Evolutionary conservation across 257 asterid genomes (phyloP).

Genomic region (Salvia rosmarinus): DNA sequence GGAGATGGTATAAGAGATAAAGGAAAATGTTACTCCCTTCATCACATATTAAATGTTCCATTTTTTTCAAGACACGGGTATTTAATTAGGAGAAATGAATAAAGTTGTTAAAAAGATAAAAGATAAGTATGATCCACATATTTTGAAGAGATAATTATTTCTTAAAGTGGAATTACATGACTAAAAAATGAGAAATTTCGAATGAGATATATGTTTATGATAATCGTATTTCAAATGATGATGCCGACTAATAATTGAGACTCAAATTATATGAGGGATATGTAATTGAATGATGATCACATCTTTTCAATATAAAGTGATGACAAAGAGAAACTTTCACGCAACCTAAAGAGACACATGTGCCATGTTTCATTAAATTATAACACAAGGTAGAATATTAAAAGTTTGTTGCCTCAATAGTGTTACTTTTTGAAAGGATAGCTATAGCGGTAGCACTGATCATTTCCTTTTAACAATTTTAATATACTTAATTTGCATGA

Average conservation of each 20-base stretch:
- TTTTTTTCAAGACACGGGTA: too few species aligned
- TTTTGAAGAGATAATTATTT: too few species aligned
- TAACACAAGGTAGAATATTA: constrained; percentile 11
- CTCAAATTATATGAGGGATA: background rate
- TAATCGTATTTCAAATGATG: background rate
- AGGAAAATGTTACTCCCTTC: too few species aligned
- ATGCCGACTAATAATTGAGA: constrained; percentile 7
- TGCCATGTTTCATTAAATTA: constrained; percentile 36
- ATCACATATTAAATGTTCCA: too few species aligned
- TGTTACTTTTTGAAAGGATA: constrained; percentile 18
- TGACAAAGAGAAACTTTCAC: constrained; percentile 39
- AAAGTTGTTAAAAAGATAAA: too few species aligned
- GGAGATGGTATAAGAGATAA: too few species aligned
- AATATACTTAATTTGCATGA: background rate
- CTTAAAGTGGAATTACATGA: too few species aligned
- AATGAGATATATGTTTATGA: too few species aligned
- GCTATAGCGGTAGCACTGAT: background rate
- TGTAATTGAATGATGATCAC: constrained; percentile 12
- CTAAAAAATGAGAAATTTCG: too few species aligned
- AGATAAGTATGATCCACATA: too few species aligned
- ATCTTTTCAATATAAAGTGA: constrained; percentile 24
- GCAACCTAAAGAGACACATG: constrained; percentile 33
- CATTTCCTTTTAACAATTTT: background rate
- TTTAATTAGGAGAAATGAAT: too few species aligned
- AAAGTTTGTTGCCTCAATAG: constrained; percentile 23